Percentiles rank a stretch among this genome's conserved stretches.
Evolutionary conservation across 768 basidiomycete species (phyloP).

Genomic region (Auricularia heimuer): DNA sequence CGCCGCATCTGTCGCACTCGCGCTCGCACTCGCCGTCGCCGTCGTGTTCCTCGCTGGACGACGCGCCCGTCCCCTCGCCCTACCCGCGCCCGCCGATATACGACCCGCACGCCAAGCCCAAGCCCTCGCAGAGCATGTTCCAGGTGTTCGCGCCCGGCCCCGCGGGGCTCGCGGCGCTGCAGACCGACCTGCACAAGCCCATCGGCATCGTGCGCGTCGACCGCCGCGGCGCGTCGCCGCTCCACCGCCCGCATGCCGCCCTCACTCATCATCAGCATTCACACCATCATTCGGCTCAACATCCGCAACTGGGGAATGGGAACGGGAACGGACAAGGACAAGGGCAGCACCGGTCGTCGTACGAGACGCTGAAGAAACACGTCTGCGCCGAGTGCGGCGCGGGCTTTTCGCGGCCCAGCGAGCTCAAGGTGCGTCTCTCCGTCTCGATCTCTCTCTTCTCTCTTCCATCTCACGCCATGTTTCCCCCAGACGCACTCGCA

Average conservation of each 20-base stretch:
- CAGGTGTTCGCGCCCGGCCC: background rate
- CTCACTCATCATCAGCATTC: background rate
- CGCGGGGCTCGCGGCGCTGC: background rate
- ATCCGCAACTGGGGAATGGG: background rate
- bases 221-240: background rate
- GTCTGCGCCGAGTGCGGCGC: background rate
- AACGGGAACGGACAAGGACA: background rate
- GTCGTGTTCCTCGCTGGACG: no score
- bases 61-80: background rate
- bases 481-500: background rate
- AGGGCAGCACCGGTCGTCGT: background rate
- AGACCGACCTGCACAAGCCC: background rate
- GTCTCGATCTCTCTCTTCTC: no score
- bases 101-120: background rate
- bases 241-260: background rate
- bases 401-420: background rate
- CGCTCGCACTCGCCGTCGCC: no score
- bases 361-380: slow-evolving; percentile 1
- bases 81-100: background rate
- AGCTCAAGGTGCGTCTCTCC: background rate
- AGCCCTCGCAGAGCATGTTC: background rate
- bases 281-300: background rate
- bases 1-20: no score
- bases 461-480: no score
- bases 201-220: background rate